Evolutionary conservation across 768 basidiomycete species (phyloP).

Genomic region (Tulasnella sp.): DNA sequence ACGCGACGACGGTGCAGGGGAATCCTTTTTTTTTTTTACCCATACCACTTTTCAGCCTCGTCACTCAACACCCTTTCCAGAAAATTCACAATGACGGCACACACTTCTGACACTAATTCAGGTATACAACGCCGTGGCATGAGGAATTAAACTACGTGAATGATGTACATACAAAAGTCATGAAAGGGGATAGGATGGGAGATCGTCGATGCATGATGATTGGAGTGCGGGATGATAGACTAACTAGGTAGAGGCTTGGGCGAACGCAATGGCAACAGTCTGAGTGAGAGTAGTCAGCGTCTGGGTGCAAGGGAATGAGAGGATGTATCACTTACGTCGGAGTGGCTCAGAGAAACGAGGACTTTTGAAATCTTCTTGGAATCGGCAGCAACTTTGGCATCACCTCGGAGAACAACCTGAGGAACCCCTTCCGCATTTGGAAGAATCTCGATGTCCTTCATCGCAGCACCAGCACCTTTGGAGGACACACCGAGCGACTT

Average conservation of each 20-base stretch:
- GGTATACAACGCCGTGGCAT: neutral
- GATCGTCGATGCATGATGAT: neutral
- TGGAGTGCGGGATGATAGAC: neutral
- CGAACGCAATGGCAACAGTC: conserved; percentile 85
- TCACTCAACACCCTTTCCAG: neutral
- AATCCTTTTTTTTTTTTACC: neutral
- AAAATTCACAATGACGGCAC: neutral
- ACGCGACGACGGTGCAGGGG: neutral
- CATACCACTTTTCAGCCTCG: neutral
- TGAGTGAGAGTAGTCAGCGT: conserved; percentile 34
- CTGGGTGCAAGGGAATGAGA: neutral
- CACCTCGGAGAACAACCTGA: conserved; percentile 68
- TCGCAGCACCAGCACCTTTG: conserved; percentile 87
- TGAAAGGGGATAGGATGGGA: neutral
- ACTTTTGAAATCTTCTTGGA: conserved; percentile 68
- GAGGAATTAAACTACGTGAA: neutral
- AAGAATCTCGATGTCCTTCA: conserved; percentile 97
- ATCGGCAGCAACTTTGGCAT: conserved; percentile 69
- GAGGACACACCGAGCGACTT: conserved; percentile 88
- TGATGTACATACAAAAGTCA: neutral
- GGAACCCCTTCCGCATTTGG: conserved; percentile 74
- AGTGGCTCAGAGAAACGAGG: conserved; percentile 86
- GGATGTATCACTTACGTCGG: conserved; percentile 57
- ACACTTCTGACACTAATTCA: neutral
- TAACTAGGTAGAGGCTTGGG: conserved; percentile 54